Evolutionary conservation across 768 basidiomycete species (phyloP).

Genomic region (Paxillus ammoniavirescens): DNA sequence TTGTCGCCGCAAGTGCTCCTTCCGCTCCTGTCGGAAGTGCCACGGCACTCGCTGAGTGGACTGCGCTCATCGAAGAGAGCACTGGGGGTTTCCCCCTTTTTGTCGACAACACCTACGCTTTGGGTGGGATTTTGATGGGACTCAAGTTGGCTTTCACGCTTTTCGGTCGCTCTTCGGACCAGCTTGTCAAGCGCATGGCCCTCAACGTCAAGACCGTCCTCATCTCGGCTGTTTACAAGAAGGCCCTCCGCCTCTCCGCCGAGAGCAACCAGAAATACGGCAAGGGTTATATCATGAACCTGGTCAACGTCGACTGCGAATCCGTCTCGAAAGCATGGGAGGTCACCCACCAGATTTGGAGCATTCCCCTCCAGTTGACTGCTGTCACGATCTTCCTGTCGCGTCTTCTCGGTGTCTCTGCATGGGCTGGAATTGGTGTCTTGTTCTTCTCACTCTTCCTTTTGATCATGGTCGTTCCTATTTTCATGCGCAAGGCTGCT

Average conservation of each 20-base stretch:
- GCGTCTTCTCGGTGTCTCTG: slow-evolving; percentile 28
- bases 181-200: slow-evolving; percentile 28
- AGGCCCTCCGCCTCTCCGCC: slow-evolving; percentile 26
- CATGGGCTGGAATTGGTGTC: slow-evolving; percentile 29
- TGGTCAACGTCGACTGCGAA: slow-evolving; percentile 30
- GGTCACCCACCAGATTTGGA: slow-evolving; percentile 25
- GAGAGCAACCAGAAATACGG: slow-evolving; percentile 25
- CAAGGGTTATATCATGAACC: slow-evolving; percentile 29
- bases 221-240: slow-evolving; percentile 30
- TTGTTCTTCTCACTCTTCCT: slow-evolving; percentile 22
- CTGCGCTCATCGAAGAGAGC: slow-evolving; percentile 13
- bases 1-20: slow-evolving; percentile 20
- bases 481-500: slow-evolving; percentile 32
- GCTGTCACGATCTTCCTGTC: slow-evolving; percentile 21
- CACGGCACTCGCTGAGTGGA: slow-evolving; percentile 21
- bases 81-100: slow-evolving; percentile 32
- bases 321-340: slow-evolving; percentile 31
- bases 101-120: slow-evolving; percentile 21
- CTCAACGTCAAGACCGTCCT: slow-evolving; percentile 30
- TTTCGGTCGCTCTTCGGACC: slow-evolving; percentile 29
- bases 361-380: slow-evolving; percentile 26
- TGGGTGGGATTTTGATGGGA: slow-evolving; percentile 23
- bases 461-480: slow-evolving; percentile 29
- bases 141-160: slow-evolving; percentile 24
- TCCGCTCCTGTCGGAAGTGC: slow-evolving; percentile 16